Conservation (phyloP, 2,329 filamentous ascomycete species). For the Aschersonia sp. region DNA sequence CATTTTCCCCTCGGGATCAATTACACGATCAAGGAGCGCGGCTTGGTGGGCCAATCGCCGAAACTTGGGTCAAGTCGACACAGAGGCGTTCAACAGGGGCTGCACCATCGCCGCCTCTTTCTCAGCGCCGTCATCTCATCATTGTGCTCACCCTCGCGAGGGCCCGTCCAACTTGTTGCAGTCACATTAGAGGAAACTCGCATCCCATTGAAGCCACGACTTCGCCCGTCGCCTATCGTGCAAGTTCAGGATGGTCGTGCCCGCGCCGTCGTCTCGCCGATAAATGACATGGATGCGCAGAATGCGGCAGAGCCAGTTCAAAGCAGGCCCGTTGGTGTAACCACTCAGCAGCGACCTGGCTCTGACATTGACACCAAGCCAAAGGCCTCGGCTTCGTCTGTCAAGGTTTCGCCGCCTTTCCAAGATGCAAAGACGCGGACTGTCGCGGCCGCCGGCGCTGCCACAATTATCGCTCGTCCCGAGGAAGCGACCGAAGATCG, state of each 20-base stretch:
- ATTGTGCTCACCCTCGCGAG: background rate
- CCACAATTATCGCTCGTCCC: constrained; percentile 8
- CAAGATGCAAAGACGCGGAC: constrained; percentile 4
- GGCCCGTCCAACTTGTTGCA: background rate
- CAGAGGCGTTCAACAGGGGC: constrained; percentile 4
- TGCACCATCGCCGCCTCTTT: constrained; percentile 2
- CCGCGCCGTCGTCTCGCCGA: constrained; percentile 32
- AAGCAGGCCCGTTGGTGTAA: constrained; percentile 41
- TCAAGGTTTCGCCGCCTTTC: constrained; percentile 6
- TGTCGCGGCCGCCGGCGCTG: constrained; percentile 1
- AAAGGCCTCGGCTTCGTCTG: constrained; percentile 2
- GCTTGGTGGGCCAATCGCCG: no score
- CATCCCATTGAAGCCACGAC: constrained; percentile 4
- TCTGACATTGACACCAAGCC: constrained; percentile 10
- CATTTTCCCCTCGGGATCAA: no score
- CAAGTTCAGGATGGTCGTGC: constrained; percentile 43
- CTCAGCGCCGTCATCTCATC: constrained; percentile 1
- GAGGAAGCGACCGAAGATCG: constrained; percentile 34
- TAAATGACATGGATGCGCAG: constrained; percentile 56
- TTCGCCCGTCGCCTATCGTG: constrained; percentile 7
- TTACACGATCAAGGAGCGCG: no score
- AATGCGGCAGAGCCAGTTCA: constrained; percentile 49
- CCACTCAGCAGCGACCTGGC: constrained; percentile 27
- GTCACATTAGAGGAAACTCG: background rate
- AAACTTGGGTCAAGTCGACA: background rate